Base-by-base conservation (phyloP, 441 rosid species). In the Mallotus repandus region DNA sequence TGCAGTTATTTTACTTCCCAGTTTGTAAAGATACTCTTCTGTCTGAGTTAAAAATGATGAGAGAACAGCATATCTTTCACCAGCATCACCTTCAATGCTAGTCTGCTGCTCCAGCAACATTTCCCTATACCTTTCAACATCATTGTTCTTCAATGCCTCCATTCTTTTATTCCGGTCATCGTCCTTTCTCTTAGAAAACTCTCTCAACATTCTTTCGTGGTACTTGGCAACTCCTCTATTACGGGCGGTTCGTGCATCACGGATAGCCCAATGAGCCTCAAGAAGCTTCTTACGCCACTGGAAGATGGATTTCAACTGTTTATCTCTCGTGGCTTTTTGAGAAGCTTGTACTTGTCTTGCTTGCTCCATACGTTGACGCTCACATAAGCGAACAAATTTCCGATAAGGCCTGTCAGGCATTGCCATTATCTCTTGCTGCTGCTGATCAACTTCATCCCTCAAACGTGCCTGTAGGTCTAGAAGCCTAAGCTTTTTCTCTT, bases 81-180 rank as follows among this genome's bases (percentile, higher is more conserved):
- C 90, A 80, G 97, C 99, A 71, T 90, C 99, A 56, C 99, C 99
- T 18, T 86, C 80, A 45, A 94, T 81, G 81, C 78, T 90, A 46
- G 99, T 97, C 84, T 97, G 98, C 89, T 94, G 98, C 84, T 97
- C 99, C 83, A 97, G 74, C 81, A 97, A 74, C 99, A 97, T 97
- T 82, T 97, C 98, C 83, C 99, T 87, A 75, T 97, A 97, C 83
- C 99, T 88, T 86, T 94, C 99, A 56, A 94, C 99, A 73, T 97
- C 99, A 86, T 97, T 97, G 81, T 97, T 97, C 88, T 97, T 97
- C 87, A 97, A 83, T 66, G 99, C 99, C 81, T 97, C 99, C 99
- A 97, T 97, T 81, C 99, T 88, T 88, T 83, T 97, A 79, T 90
- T 94, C 74, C 99, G 85, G 76, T 88, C 99, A 79, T 97, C 99